Evolutionary conservation across 371 early-diverging fungal genomes (phyloP), one percentile per base, ranked within the genome.

Genomic region (Choanephora cucurbitarum): DNA sequence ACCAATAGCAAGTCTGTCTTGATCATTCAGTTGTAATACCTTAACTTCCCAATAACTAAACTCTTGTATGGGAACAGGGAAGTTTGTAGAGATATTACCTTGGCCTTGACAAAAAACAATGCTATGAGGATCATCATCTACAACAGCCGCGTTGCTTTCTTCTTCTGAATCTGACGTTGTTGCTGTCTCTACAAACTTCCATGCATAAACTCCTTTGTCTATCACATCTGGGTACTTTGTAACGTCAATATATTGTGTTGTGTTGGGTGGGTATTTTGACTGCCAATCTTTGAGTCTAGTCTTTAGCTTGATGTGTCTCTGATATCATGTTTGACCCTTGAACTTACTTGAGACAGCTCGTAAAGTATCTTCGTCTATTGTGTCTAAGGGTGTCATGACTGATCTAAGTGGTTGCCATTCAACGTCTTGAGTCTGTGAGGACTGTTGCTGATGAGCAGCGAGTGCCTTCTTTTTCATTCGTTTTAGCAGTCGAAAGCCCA

Each of bases 41-140:
- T 91, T 87, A 48, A 83, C 84, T 69, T 87, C 87, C 78, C 82
- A 87, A 51, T 87, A 87, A 34, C 75, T 77, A 14, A 84, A 80
- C 44, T 86, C 84, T 70, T 87, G 87, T 33, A 68, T 68, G 50
- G 83, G 89, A 23, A 91, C 63, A 5, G 91, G 91, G 39, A 90
- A 60, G 59, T 90, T 90, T 18, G 91, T 84, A 58, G 85, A 83
- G 32, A 87, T 85, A 51, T 83, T 86, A 39, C 86, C 84, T 58
- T 88, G 87, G 28, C 87, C 82, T 24, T 87, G 87, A 51, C 66
- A 81, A 69, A 83, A 89, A 28, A 79, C 73, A 18, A 91, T 74
- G 21, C 84, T 87, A 1, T 86, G 87, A 52, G 81, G 68, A 58
- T 85, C 85, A 49, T 81, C 70, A 62, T 86, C 86, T 62, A 87